These are phyloP conservation scores for Fraxinus xanthoxyloides DNA, from an alignment of 305 asterid genomes.

Conservation along the genomic window DNA sequence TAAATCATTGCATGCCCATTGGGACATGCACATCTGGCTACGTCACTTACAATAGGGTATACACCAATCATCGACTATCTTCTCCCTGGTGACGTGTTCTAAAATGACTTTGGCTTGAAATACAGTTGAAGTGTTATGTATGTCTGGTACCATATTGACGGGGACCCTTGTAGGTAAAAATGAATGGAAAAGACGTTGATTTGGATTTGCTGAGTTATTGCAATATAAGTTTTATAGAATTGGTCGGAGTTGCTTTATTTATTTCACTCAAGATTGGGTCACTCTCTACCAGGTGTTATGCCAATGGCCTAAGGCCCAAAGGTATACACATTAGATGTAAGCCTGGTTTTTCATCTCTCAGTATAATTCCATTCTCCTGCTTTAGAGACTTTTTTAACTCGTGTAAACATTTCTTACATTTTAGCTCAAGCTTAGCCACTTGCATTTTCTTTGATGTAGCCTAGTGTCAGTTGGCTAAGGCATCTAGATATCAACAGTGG, in stretches of 20 bases:
- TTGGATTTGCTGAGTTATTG: neutral
- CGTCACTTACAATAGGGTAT: neutral
- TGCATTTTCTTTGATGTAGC: conserved; percentile 8
- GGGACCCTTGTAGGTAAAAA: neutral
- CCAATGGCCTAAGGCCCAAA: neutral
- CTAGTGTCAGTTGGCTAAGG: conserved; percentile 8
- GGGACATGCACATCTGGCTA: conserved; percentile 2
- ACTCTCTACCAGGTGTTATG: neutral
- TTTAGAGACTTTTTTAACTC: neutral
- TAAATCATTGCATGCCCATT: conserved; percentile 3
- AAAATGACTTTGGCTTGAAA: neutral
- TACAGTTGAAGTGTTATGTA: neutral
- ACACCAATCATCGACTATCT: neutral
- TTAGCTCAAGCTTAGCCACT: neutral
- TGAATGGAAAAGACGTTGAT: neutral
- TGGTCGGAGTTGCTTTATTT: neutral
- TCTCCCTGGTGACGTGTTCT: neutral
- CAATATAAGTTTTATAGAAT: neutral
- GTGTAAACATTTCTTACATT: neutral
- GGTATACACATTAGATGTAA: neutral
- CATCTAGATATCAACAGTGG: neutral
- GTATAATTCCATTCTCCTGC: neutral
- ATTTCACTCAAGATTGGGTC: neutral
- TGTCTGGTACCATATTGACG: neutral
- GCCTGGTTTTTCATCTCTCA: neutral